Conservation (phyloP, 1,284 basidiomycete genomes). For the Naganishia albida region DNA sequence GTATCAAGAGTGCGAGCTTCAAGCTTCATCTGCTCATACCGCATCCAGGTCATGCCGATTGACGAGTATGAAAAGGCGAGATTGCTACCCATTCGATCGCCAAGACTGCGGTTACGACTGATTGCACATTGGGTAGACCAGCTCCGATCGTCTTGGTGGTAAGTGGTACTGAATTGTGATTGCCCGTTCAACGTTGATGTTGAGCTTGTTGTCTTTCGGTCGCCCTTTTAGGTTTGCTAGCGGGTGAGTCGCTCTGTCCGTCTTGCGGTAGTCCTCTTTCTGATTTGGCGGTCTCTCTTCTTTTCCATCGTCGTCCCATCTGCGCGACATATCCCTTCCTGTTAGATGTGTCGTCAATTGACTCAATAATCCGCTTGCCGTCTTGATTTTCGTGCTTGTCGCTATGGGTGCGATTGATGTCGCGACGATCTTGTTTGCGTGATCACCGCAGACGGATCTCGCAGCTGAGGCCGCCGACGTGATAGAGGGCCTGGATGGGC, state of each 20-base stretch:
- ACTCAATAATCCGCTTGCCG: conserved; percentile 23
- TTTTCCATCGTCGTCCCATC: conserved; percentile 14
- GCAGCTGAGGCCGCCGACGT: not conserved
- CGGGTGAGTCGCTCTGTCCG: conserved; percentile 34
- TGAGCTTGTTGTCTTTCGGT: not conserved
- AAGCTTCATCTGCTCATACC: conserved; percentile 75
- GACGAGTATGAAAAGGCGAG: conserved; percentile 92
- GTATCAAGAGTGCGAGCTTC: conserved; percentile 87
- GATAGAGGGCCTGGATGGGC: not conserved
- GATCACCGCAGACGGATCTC: not conserved
- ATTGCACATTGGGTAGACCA: conserved; percentile 92
- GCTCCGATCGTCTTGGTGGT: conserved; percentile 68
- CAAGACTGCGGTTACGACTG: conserved; percentile 73
- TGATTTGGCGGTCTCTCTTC: not conserved
- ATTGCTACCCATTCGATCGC: conserved; percentile 82
- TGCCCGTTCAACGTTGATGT: conserved; percentile 2
- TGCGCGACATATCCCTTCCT: conserved; percentile 6
- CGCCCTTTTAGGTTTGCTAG: conserved; percentile 35
- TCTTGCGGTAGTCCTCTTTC: conserved; percentile 13
- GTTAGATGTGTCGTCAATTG: conserved; percentile 39
- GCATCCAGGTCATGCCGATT: conserved; percentile 78
- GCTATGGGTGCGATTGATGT: conserved; percentile 1
- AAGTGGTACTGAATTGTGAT: not conserved
- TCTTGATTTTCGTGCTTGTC: conserved; percentile 6
- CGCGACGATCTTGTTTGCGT: not conserved